Base-by-base conservation (phyloP, 1,284 basidiomycete genomes). In the Ganoderma leucocontextum region DNA sequence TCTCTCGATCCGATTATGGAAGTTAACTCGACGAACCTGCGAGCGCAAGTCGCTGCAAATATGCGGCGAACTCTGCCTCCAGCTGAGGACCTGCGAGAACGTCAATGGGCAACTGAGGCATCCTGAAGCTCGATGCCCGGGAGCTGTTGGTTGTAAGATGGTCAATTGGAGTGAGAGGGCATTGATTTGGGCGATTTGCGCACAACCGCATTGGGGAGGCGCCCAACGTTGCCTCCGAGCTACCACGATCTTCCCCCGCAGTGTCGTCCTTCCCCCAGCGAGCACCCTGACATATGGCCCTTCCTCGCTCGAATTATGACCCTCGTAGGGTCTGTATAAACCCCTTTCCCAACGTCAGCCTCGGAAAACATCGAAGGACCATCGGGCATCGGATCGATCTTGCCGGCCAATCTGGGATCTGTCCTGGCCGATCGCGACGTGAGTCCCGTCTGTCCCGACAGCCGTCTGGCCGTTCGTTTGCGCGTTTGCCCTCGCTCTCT, bases 261-360 rank as follows among this genome's bases (percentile, higher is more conserved):
- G n/a, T n/a, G 1, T 57, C 29, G 15, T 60, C 55, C 17, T 58
- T 41, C 57, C 49, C 35, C n/a, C n/a, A n/a, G 10, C 22, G 29
- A 22, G 49, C 6, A 29, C 29, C 9, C 17, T 22, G n/a, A 36
- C 60, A 25, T 12, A 91, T 93, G 90, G 88, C 90, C 13, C 80
- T 93, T 29, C 91, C 92, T 63, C 84, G 88, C 73, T 83, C 92
- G n/a, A 84, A 89, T 75, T 97, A 96, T 78, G 95, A 98, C 82
- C 95, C 96, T 7, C 86, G 95, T 55, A 84, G 95, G 73, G 94
- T 97, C 57, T 98, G 90, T 72, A 69, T 93, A 66, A 92, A 90
- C 79, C 91, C 91, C 0, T 92, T 92, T 73, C 91, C 91, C 0
- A 85, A 87, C 39, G 72, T 92, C 62, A 84, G 83, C 35, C 75